Evolutionary conservation across 108 stramenopile genomes (phyloP).

Genomic region (Pseudonitzschia multiseries): DNA sequence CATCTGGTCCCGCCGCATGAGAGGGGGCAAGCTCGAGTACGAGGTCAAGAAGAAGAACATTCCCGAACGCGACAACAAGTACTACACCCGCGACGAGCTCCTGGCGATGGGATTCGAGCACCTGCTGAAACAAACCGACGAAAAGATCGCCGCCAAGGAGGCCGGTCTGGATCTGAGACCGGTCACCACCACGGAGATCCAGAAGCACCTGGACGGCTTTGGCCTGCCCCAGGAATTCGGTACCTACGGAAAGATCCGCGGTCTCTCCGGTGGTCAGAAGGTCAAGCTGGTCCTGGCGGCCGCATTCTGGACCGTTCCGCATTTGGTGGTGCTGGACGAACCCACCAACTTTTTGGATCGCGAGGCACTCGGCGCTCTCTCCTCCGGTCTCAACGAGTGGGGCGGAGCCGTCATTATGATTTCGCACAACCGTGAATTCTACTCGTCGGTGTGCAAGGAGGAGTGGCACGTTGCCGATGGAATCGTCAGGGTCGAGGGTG

Average conservation of each 20-base stretch:
- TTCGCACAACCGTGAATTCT: constrained; percentile 97
- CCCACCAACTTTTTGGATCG: constrained; percentile 99
- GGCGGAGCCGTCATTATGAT: constrained; percentile 98
- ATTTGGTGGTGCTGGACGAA: constrained; percentile 95
- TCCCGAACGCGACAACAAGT: constrained; percentile 91
- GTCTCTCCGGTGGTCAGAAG: constrained; percentile 96
- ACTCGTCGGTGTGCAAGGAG: constrained; percentile 89
- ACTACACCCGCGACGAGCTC: constrained; percentile 81
- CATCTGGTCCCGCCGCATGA: constrained; percentile 92
- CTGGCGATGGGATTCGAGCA: constrained; percentile 87
- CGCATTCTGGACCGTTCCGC: constrained; percentile 98
- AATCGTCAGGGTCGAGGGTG: constrained; percentile 72
- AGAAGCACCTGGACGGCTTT: constrained; percentile 95
- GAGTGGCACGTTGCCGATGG: constrained; percentile 94
- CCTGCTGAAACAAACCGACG: constrained; percentile 85
- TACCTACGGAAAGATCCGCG: constrained; percentile 96
- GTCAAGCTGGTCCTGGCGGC: constrained; percentile 98
- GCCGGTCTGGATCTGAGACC: constrained; percentile 92
- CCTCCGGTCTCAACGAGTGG: constrained; percentile 91
- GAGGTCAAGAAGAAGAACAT: constrained; percentile 92
- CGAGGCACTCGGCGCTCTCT: constrained; percentile 94
- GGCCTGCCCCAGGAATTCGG: constrained; percentile 97
- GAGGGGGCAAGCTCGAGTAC: constrained; percentile 87
- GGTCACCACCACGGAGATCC: constrained; percentile 89
- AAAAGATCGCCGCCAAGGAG: constrained; percentile 94